Percentiles rank a stretch among this genome's conserved stretches.
phyloP scores from a whole-genome alignment of 2,329 filamentous ascomycete species.

The Xylaria sp. region DNA sequence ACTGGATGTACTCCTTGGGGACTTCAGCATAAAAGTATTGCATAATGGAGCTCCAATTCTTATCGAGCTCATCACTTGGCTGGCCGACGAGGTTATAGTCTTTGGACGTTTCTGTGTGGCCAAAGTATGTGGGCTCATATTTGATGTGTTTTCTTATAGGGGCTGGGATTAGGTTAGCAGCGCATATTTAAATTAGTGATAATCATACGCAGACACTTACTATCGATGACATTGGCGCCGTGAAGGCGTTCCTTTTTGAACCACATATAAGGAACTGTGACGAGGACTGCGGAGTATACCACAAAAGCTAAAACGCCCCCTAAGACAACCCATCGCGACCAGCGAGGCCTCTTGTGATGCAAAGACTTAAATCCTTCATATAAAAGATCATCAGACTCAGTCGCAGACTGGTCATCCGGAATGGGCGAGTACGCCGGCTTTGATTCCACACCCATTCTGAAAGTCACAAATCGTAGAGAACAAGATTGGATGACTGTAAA shows the following conservation, averaged over 20 bases:
- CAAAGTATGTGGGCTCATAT: conserved; percentile 40
- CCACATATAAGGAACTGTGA: conserved; percentile 38
- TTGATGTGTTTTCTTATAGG: conserved; percentile 38
- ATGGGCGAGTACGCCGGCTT: conserved; percentile 35
- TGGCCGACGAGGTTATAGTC: conserved; percentile 39
- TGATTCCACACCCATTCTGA: conserved; percentile 28
- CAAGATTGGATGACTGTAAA: background rate
- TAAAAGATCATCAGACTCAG: conserved; percentile 38
- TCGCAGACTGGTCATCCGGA: conserved; percentile 35
- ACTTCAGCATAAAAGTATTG: conserved; percentile 44
- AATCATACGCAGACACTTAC: conserved; percentile 24
- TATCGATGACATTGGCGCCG: conserved; percentile 42
- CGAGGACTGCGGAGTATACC: conserved; percentile 37
- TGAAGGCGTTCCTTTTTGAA: conserved; percentile 39
- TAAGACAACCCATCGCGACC: conserved; percentile 26
- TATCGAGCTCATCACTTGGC: conserved; percentile 40
- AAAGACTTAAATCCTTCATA: conserved; percentile 28
- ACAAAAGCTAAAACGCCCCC: conserved; percentile 31
- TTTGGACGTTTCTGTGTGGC: conserved; percentile 38
- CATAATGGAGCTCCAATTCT: conserved; percentile 40
- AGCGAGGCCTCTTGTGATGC: conserved; percentile 22
- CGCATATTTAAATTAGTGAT: background rate
- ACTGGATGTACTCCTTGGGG: conserved; percentile 41
- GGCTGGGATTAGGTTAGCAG: conserved; percentile 18
- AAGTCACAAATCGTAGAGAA: background rate